Evolutionary conservation across 768 basidiomycete genomes (phyloP), one percentile per base, ranked within the genome.

Genomic region (Butyriboletus loyo): DNA sequence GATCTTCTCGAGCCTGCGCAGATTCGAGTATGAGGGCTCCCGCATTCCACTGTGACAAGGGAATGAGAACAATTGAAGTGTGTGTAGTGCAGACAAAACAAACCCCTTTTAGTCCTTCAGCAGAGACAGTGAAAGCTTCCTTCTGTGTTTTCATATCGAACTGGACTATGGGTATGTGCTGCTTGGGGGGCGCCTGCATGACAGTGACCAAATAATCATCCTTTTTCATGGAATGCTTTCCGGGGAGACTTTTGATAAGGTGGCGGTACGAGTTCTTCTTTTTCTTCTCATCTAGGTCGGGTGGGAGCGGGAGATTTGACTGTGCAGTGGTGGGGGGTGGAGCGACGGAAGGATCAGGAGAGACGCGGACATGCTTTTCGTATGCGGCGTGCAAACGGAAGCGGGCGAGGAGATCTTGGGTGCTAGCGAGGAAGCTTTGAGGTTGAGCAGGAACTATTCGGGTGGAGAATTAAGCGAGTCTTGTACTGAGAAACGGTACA

Each of bases 161-260:
- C 14, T 75, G 78, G 30, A 65, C 65, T 55, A 91, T 86, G 44
- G 73, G 71, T 50, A 82, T 77, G 53, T 79, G 80, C 61, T 89
- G 86, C 66, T 89, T 89, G 53, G 85, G 83, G 5, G 87, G 87
- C 11, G 77, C 74, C 58, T 80, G 75, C 74, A 90, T 87, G 57
- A 82, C 81, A 1, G 72, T 81, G 35, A 75, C 76, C 45, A 91
- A 69, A 67, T 82, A 88, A 53, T 86, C 83, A 60, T 91, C 88
- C 66, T 86, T 91, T 74, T 87, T 89, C 76, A 81, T 76, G 27
- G 87, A 86, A 57, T 90, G 88, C 67, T 89, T 90, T 53, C 88
- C 88, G 56, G 87, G 87, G 41, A 86, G 74, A 52, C 79, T 82
- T 73, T 84, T 87, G 61, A 90, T 86, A 49, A 89, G 78, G 61